Conservation (phyloP, 2,329 filamentous ascomycete genomes). For the Botryosphaeria dothidea region DNA sequence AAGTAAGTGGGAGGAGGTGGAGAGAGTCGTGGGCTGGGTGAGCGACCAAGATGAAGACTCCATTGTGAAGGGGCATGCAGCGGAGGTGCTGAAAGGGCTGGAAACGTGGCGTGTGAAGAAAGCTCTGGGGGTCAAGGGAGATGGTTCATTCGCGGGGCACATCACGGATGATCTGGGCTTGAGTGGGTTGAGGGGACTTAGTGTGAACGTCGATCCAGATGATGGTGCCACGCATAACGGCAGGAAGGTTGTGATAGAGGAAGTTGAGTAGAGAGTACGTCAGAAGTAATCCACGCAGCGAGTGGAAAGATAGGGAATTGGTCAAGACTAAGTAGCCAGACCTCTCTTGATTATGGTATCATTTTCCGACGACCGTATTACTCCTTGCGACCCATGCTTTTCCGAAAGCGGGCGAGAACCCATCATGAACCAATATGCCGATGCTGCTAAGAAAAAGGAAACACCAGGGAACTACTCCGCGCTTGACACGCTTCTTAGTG, state of each 20-base stretch:
- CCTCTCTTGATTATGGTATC: conserved; percentile 6
- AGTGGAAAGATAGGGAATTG: not conserved
- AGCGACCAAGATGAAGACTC: conserved; percentile 66
- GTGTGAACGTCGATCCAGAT: conserved; percentile 30
- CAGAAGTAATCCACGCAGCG: not conserved
- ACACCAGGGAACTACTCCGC: not conserved
- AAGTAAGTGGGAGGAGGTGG: conserved; percentile 61
- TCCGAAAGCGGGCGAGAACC: not conserved
- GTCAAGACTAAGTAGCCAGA: not conserved
- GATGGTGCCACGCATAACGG: conserved; percentile 24
- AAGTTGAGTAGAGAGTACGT: conserved; percentile 55
- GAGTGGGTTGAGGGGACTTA: conserved; percentile 48
- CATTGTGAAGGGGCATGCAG: conserved; percentile 66
- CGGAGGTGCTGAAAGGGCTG: conserved; percentile 66
- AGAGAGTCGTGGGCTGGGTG: conserved; percentile 64
- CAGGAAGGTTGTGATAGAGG: conserved; percentile 53
- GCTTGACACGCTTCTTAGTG: not conserved
- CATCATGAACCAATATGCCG: not conserved
- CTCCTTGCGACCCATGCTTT: not conserved
- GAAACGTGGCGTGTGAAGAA: conserved; percentile 61
- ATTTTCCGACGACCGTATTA: not conserved
- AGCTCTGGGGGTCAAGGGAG: conserved; percentile 44
- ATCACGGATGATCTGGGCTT: conserved; percentile 29
- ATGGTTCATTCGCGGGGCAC: conserved; percentile 21
- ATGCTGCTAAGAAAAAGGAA: not conserved